Base-by-base conservation (phyloP, 352 stramenopile species). In the Aphanomyces stellatus region DNA sequence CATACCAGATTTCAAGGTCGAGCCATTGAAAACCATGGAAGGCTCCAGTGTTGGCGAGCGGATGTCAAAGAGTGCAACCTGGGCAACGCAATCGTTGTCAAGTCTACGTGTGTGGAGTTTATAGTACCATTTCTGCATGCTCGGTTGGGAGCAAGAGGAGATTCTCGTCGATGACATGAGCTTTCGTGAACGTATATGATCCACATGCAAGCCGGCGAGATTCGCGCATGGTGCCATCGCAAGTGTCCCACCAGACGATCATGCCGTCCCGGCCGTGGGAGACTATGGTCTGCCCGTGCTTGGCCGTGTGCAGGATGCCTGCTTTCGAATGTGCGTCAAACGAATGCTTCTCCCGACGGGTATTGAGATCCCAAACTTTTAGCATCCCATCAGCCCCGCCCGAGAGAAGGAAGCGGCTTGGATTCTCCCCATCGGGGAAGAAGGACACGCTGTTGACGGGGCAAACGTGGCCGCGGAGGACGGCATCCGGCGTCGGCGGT, bases 251-350 rank as follows among this genome's bases (percentile, higher is more conserved):
- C 13, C 91, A 35, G 48, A 81, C 84, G 33, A 93, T 71, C 31
- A 77, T 77, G 1, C 85, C 85, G 35, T 93, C 85, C 24, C 85
- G 78, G 15, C 85, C 85, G 65, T 93, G 85, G 10, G 82, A 87
- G 34, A 86, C 51, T 35, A 91, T 75, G 4, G 17, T 19, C 7
- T 24, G 22, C 4, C 51, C 43, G 34, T 69, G 51, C 13, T 25
- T 65, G 6, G 67, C 55, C 5, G 72, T 51, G 33, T 91, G 79
- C 49, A 93, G 71, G n/a, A 93, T 79, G 24, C 85, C 85, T 15
- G 85, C 85, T 53, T 87, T 87, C 65, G 82, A 91, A 69, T 93
- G 85, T 0, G 79, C 76, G 0, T 62, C 8, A 1, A 69, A 66
- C 3, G 74, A 73, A 22, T 69, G 72, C 30, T 68, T 57, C 62